Evolutionary conservation across 129 eudicot genomes (phyloP), one percentile per base, ranked within the genome.

Genomic region (Pseudognaphalium luteoalbum): DNA sequence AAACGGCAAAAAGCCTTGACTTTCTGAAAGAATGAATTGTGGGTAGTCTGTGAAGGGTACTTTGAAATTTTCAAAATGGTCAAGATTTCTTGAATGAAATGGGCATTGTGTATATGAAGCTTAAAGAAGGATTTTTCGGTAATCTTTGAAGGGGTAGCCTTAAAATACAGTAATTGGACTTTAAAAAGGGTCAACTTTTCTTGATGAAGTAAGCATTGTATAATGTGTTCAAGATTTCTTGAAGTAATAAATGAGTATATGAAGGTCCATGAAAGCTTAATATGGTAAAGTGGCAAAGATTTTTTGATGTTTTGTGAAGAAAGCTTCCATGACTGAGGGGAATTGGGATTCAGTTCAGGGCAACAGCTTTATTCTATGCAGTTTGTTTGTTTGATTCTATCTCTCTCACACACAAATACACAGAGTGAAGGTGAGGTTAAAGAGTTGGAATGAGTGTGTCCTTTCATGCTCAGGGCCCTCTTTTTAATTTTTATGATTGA

Each of bases 391-490:
- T 56, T 57, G 28, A 47, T 60, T 37, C 57, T 35, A 14, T n/a
- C 63, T 59, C 57, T 41, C 74, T n/a, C 68, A 66, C 65, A 80
- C 30, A 80, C 51, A 72, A 1, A 74, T 22, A 80, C 75, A 80
- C 37, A 74, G 15, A 74, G 75, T 74, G 69, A 58, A 17, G 72
- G 83, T 54, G 72, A 72, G 77, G 37, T 67, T 67, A 71, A 50
- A 72, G 28, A 67, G 32, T 57, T 80, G 75, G 80, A 67, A 80
- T 80, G 84, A 80, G 84, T 80, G 37, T 80, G 84, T 29, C 65
- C 41, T 80, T 80, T 80, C 84, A 80, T 80, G 80, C 84, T 80
- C 6, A 4, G 81, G 82, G 82, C 42, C 82, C 77, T 25, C 54
- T 50, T 70, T 80, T 12, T 11, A 11, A 47, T 11, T 12, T n/a